These are phyloP conservation scores for Diplodia seriata DNA, from an alignment of 2,329 filamentous ascomycete genomes.

Conservation along the genomic window DNA sequence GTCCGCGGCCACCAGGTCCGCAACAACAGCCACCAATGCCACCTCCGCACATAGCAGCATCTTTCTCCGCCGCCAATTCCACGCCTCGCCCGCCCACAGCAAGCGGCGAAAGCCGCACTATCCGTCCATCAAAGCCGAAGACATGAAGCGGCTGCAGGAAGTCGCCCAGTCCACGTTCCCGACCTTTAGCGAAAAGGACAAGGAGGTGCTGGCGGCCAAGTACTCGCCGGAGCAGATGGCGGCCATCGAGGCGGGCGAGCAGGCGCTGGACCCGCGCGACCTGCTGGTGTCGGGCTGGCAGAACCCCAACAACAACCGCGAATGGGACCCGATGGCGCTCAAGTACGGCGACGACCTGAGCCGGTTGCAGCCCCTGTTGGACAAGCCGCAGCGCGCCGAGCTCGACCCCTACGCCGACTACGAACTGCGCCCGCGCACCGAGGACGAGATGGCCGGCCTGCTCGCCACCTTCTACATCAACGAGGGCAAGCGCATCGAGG, in stretches of 20 bases:
- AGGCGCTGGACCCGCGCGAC: constrained; percentile 75
- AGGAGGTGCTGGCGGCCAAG: constrained; percentile 64
- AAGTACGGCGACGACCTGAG: constrained; percentile 81
- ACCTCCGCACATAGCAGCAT: constrained; percentile 13
- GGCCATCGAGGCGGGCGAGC: constrained; percentile 81
- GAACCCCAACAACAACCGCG: constrained; percentile 64
- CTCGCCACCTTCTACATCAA: constrained; percentile 24
- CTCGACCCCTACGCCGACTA: constrained; percentile 30
- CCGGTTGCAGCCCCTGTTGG: constrained; percentile 76
- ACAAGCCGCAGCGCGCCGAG: constrained; percentile 50
- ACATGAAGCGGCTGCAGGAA: constrained; percentile 38
- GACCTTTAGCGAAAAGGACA: constrained; percentile 72
- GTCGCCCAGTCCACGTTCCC: constrained; percentile 55
- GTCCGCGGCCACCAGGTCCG: constrained; percentile 37
- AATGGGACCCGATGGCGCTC: constrained; percentile 68
- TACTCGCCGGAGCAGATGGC: constrained; percentile 84
- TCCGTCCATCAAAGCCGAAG: constrained; percentile 53
- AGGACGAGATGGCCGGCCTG: constrained; percentile 29
- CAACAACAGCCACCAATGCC: constrained; percentile 38
- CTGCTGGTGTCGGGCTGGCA: constrained; percentile 69
- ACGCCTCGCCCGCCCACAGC: constrained; percentile 45
- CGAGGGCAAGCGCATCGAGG: constrained; percentile 23
- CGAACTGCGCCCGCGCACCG: constrained; percentile 39
- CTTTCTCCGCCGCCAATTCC: constrained; percentile 51
- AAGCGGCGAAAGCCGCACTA: constrained; percentile 50